Conservation (phyloP, 2,329 filamentous ascomycete species). For the Trichoderma sp. region DNA sequence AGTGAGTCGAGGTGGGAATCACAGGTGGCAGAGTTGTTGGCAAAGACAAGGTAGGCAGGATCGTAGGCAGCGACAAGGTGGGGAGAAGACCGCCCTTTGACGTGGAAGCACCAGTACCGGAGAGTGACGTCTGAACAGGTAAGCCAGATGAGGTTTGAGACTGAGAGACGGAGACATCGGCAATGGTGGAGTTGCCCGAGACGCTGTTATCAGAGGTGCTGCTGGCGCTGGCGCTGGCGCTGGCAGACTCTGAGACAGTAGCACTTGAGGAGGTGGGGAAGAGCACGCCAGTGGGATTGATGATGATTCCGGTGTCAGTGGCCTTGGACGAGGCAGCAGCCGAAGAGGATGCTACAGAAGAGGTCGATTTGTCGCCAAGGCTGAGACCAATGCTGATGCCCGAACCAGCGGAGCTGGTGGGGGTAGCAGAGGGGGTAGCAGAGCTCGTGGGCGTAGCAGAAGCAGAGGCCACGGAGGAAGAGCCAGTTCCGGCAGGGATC, state of each 20-base stretch:
- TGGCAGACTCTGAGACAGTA: conserved; percentile 9
- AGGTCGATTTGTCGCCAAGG: background rate
- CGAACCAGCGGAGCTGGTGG: background rate
- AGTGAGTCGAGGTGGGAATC: conserved; percentile 4
- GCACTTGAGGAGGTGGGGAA: conserved; percentile 7
- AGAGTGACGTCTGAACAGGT: conserved; percentile 19
- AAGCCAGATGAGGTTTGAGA: conserved; percentile 20
- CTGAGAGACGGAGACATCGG: conserved; percentile 1
- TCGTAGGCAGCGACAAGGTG: conserved; percentile 6
- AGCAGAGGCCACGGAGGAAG: background rate
- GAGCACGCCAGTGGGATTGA: conserved; percentile 38
- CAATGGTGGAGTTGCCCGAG: background rate
- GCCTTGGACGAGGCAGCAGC: conserved; percentile 19
- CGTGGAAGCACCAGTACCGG: conserved; percentile 22
- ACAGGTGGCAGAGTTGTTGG: conserved; percentile 22
- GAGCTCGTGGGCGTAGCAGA: background rate
- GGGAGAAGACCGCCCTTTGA: conserved; percentile 27
- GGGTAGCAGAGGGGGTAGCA: background rate
- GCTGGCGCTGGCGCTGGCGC: background rate
- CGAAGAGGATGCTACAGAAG: background rate
- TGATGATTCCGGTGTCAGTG: conserved; percentile 32
- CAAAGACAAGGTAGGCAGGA: conserved; percentile 9
- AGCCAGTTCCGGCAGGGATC: background rate
- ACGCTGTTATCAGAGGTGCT: background rate
- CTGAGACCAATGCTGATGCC: background rate